Evolutionary conservation across 2,329 filamentous ascomycete species (phyloP).

Genomic region (Orbilia oligospora): DNA sequence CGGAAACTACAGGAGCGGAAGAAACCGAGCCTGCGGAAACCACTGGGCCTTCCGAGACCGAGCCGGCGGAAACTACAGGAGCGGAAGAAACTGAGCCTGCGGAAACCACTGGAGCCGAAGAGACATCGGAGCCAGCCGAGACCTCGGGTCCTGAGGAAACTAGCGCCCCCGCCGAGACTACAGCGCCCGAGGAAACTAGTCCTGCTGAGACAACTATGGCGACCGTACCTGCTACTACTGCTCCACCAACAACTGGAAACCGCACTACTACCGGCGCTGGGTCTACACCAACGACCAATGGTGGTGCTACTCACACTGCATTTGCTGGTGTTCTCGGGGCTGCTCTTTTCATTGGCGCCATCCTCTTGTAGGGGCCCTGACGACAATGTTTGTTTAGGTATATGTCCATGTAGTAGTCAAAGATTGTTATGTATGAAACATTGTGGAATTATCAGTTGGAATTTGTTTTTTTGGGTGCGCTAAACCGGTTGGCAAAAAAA

Average conservation of each 20-base stretch:
- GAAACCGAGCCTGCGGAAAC: slow-evolving; percentile 17
- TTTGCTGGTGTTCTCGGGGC: slow-evolving; percentile 26
- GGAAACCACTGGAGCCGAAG: not conserved
- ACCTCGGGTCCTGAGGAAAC: not conserved
- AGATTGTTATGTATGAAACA: not conserved
- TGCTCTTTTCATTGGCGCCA: slow-evolving; percentile 23
- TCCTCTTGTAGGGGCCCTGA: slow-evolving; percentile 4
- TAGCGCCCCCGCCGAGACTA: not conserved
- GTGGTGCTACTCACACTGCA: slow-evolving; percentile 22
- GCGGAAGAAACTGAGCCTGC: slow-evolving; percentile 1
- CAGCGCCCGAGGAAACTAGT: slow-evolving; percentile 4
- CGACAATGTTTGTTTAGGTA: not conserved
- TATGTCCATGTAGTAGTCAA: no score
- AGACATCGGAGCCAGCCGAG: not conserved
- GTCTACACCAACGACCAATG: slow-evolving; percentile 42
- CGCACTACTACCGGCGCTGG: slow-evolving; percentile 33
- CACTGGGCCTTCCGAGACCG: slow-evolving; percentile 6
- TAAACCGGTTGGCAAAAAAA: not conserved
- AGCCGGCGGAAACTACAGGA: not conserved
- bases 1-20: not conserved
- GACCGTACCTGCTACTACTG: slow-evolving; percentile 10
- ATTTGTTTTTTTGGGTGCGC: not conserved
- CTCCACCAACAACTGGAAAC: slow-evolving; percentile 15
- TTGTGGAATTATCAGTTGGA: not conserved
- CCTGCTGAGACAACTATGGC: slow-evolving; percentile 4